Evolutionary conservation across 2,329 filamentous ascomycete species (phyloP).

Genomic region (Dichotomopilus funicola): DNA sequence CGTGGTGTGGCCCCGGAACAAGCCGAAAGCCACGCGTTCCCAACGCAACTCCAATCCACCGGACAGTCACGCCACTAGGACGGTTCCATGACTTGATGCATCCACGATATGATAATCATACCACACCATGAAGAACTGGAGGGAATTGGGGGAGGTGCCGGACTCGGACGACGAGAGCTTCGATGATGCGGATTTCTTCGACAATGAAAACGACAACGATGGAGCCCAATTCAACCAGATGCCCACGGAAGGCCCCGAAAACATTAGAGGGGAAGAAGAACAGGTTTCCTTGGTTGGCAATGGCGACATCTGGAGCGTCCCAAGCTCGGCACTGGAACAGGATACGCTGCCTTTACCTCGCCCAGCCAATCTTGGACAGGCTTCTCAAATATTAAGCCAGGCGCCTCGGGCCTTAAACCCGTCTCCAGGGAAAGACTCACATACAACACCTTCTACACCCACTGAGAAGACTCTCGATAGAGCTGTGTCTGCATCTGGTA

Average conservation of each 20-base stretch:
- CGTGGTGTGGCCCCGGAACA: neutral
- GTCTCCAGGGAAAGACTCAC: neutral
- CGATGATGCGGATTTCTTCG: conserved; percentile 26
- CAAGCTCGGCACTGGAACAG: conserved; percentile 13
- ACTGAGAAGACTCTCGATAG: neutral
- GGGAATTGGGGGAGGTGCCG: conserved; percentile 44
- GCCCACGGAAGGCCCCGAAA: neutral
- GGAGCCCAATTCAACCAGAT: neutral
- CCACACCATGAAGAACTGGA: conserved; percentile 40
- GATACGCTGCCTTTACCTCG: neutral
- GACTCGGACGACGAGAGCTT: conserved; percentile 45
- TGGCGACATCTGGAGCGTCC: conserved; percentile 19
- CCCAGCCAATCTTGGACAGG: neutral
- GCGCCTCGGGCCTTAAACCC: conserved; percentile 3
- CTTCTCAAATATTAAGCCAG: conserved; percentile 7
- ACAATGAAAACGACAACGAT: neutral
- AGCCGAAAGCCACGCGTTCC: no score
- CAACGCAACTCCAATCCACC: neutral
- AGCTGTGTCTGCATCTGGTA: neutral
- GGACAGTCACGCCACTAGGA: neutral
- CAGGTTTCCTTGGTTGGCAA: neutral
- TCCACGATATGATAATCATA: conserved; percentile 17
- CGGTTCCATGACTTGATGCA: neutral
- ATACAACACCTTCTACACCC: neutral
- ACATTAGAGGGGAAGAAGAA: neutral